These are phyloP conservation scores for Populus hybrid DNA, from an alignment of 441 rosid species.

Conservation along the genomic window DNA sequence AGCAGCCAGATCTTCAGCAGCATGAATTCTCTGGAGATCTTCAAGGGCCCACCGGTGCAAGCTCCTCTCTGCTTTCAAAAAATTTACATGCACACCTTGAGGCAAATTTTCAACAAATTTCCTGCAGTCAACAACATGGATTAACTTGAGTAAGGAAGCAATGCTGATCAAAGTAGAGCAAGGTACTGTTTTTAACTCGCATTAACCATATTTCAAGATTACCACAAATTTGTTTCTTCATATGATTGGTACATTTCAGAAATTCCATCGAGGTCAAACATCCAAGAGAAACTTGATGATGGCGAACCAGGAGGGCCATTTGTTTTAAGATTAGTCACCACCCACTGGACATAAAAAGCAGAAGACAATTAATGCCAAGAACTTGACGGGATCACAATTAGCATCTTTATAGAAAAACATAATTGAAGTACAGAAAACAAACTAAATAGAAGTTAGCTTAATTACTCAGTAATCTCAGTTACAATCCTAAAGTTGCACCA, in stretches of 20 bases:
- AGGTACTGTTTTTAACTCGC: not conserved
- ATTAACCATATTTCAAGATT: conserved; percentile 8
- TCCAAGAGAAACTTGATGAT: conserved; percentile 72
- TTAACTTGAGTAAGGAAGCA: not conserved
- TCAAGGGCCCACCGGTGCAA: conserved; percentile 94
- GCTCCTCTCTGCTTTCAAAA: conserved; percentile 95
- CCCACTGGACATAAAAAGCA: conserved; percentile 61
- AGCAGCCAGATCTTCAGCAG: no score
- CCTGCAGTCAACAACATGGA: conserved; percentile 40
- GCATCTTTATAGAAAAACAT: no score
- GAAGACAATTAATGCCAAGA: no score
- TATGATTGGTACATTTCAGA: conserved; percentile 81
- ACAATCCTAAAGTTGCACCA: no score
- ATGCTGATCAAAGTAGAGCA: not conserved
- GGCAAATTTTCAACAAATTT: conserved; percentile 83
- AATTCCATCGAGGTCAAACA: conserved; percentile 79
- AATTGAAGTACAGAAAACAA: no score
- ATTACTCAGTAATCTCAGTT: no score
- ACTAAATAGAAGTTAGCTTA: no score
- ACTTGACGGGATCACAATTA: no score
- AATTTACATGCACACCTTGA: conserved; percentile 82
- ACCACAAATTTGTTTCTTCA: conserved; percentile 95
- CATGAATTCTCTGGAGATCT: conserved; percentile 85
- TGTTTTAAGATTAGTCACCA: conserved; percentile 71
- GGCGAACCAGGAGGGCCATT: conserved; percentile 31